These are phyloP conservation scores for Rhizopogon sp. DNA, from an alignment of 768 basidiomycete genomes.

Conservation along the genomic window DNA sequence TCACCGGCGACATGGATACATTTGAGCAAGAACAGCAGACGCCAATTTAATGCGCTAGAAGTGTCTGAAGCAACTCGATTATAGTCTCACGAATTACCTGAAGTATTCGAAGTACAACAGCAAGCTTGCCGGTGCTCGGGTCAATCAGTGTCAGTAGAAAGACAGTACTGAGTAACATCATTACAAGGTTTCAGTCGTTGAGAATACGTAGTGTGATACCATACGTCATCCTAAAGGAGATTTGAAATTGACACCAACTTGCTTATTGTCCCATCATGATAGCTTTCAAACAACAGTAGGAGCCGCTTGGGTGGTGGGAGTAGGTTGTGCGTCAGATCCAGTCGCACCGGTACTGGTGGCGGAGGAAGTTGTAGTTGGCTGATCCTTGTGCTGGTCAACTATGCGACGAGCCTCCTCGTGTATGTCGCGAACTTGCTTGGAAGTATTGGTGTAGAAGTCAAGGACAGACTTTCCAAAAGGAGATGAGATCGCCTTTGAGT, in stretches of 20 bases:
- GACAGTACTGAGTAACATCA: not conserved
- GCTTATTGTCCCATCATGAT: not conserved
- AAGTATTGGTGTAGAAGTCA: slow-evolving; percentile 81
- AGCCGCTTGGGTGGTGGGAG: slow-evolving; percentile 6
- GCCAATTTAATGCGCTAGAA: too few relatives aligned
- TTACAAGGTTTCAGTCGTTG: not conserved
- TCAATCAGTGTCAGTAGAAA: too few relatives aligned
- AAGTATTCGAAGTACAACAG: too few relatives aligned
- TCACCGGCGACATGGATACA: too few relatives aligned
- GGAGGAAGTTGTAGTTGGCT: slow-evolving; percentile 5
- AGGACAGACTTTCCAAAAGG: slow-evolving; percentile 72
- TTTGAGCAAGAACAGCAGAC: too few relatives aligned
- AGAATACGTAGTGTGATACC: not conserved
- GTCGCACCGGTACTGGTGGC: not conserved
- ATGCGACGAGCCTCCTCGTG: slow-evolving; percentile 91
- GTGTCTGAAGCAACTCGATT: too few relatives aligned
- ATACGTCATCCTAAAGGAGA: not conserved
- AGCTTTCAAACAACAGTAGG: not conserved
- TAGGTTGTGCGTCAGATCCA: slow-evolving; percentile 6
- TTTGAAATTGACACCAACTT: not conserved
- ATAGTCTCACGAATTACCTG: too few relatives aligned
- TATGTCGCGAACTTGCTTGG: slow-evolving; percentile 87
- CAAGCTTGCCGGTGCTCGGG: too few relatives aligned
- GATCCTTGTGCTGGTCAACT: slow-evolving; percentile 51
- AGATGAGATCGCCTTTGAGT: slow-evolving; percentile 68